Evolutionary conservation across 129 eudicot genomes (phyloP).

Genomic region (Tagetes erecta): DNA sequence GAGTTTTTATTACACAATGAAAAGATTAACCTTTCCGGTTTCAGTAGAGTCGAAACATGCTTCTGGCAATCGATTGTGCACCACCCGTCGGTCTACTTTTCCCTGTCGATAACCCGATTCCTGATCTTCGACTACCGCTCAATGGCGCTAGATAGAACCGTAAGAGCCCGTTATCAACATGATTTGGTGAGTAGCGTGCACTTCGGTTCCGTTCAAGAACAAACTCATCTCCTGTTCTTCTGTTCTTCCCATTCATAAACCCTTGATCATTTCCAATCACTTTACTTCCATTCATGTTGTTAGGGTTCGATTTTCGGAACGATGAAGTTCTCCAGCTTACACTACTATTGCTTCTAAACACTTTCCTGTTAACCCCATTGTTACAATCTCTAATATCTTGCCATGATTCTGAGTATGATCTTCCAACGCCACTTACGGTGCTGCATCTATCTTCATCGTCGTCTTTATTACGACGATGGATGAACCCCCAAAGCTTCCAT

Average conservation of each 20-base stretch:
- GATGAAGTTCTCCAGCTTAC: conserved; percentile 85
- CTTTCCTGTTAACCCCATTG: conserved; percentile 44
- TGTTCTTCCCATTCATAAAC: conserved; percentile 26
- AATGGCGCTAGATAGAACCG: conserved; percentile 84
- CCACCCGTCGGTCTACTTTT: conserved; percentile 44
- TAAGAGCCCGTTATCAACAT: conserved; percentile 72
- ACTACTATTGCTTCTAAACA: conserved; percentile 73
- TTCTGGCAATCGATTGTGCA: conserved; percentile 70
- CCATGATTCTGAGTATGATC: conserved; percentile 85
- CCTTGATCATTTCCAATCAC: not conserved
- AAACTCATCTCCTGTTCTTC: conserved; percentile 54
- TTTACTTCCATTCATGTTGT: conserved; percentile 26
- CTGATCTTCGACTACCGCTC: conserved; percentile 80
- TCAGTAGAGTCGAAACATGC: conserved; percentile 68
- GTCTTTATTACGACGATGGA: conserved; percentile 55
- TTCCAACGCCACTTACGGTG: conserved; percentile 74
- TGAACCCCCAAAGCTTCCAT: conserved; percentile 85
- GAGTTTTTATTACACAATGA: conserved; percentile 33
- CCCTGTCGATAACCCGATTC: conserved; percentile 38
- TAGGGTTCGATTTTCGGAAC: conserved; percentile 46
- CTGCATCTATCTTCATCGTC: conserved; percentile 61
- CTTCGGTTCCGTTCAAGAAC: conserved; percentile 81
- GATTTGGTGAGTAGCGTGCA: conserved; percentile 81
- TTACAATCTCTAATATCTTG: conserved; percentile 56
- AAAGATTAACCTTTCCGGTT: conserved; percentile 25